Evolutionary conservation across 106 monocot species (phyloP).

Genomic region (Acorus gramineus): DNA sequence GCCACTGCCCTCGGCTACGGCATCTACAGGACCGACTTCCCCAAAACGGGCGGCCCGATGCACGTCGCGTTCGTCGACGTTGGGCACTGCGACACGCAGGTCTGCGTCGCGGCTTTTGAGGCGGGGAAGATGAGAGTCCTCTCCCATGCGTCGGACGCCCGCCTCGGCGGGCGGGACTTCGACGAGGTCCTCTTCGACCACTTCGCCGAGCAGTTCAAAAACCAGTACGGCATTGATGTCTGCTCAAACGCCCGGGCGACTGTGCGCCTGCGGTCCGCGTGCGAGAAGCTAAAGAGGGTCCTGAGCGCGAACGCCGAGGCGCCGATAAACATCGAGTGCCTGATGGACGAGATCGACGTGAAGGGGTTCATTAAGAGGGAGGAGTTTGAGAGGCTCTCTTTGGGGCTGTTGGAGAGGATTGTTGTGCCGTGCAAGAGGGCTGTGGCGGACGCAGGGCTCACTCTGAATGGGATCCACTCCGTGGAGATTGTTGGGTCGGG

Average conservation of each 20-base stretch:
- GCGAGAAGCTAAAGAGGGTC: slow-evolving; percentile 93
- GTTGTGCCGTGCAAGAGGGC: slow-evolving; percentile 56
- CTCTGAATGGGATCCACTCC: slow-evolving; percentile 37
- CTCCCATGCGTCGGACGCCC: slow-evolving; percentile 45
- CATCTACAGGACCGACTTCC: slow-evolving; percentile 48
- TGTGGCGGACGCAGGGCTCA: slow-evolving; percentile 28
- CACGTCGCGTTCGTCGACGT: slow-evolving; percentile 62
- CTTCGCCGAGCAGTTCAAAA: slow-evolving; percentile 52
- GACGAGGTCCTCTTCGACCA: slow-evolving; percentile 70
- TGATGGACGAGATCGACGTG: slow-evolving; percentile 98
- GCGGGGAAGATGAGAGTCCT: slow-evolving; percentile 49
- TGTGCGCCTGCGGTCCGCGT: slow-evolving; percentile 42
- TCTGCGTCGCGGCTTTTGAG: slow-evolving; percentile 44
- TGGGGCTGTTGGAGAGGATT: slow-evolving; percentile 51
- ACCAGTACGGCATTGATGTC: slow-evolving; percentile 61
- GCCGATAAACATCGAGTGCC: slow-evolving; percentile 67
- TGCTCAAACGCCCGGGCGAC: slow-evolving; percentile 45
- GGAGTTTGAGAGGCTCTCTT: slow-evolving; percentile 73
- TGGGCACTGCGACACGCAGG: slow-evolving; percentile 84
- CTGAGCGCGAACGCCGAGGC: slow-evolving; percentile 78
- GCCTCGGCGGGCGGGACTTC: slow-evolving; percentile 82
- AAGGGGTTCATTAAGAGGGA: slow-evolving; percentile 78
- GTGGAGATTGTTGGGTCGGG: slow-evolving; percentile 92
- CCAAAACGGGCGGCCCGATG: background rate
- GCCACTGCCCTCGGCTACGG: slow-evolving; percentile 81